These are phyloP conservation scores for Pascua sp. DNA, from an alignment of 1,284 basidiomycete genomes.

Conservation along the genomic window DNA sequence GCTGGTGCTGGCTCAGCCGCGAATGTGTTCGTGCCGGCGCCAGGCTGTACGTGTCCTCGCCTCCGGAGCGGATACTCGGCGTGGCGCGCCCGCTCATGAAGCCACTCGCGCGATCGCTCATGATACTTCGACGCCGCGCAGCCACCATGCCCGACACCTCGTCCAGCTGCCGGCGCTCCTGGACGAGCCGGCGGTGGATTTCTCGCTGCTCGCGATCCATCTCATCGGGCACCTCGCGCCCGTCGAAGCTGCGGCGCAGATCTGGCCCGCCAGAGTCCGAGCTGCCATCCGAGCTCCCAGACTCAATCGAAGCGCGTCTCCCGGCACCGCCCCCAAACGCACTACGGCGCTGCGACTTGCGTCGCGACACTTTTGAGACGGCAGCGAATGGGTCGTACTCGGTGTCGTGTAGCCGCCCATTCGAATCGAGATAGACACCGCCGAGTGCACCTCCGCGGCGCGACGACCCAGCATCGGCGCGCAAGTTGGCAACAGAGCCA, in stretches of 20 bases:
- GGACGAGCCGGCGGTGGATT: slow-evolving; percentile 31
- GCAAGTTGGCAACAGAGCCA: slow-evolving; percentile 9
- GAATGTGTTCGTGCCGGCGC: background rate
- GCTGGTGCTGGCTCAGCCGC: slow-evolving; percentile 9
- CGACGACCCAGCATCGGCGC: background rate
- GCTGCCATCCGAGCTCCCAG: slow-evolving; percentile 6
- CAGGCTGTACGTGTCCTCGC: slow-evolving; percentile 7
- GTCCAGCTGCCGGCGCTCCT: slow-evolving; percentile 40
- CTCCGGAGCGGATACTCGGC: slow-evolving; percentile 23
- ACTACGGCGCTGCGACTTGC: slow-evolving; percentile 35
- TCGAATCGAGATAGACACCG: slow-evolving; percentile 45
- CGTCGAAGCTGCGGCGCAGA: too few relatives aligned
- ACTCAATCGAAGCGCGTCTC: slow-evolving; percentile 15
- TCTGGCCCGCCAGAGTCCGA: slow-evolving; percentile 2
- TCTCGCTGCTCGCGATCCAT: slow-evolving; percentile 33
- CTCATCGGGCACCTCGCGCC: slow-evolving; percentile 5
- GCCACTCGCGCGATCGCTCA: slow-evolving; percentile 32
- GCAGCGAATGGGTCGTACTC: slow-evolving; percentile 49
- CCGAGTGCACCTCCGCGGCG: background rate
- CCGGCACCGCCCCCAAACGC: slow-evolving; percentile 42
- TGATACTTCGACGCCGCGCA: slow-evolving; percentile 36
- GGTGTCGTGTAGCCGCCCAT: slow-evolving; percentile 46
- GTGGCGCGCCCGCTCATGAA: slow-evolving; percentile 27
- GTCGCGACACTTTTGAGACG: slow-evolving; percentile 39
- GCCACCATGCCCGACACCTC: slow-evolving; percentile 40